Percentiles rank a stretch among this genome's conserved stretches.
Evolutionary conservation across 2,329 filamentous ascomycete species (phyloP).

Genomic region (Fusarium sp.): DNA sequence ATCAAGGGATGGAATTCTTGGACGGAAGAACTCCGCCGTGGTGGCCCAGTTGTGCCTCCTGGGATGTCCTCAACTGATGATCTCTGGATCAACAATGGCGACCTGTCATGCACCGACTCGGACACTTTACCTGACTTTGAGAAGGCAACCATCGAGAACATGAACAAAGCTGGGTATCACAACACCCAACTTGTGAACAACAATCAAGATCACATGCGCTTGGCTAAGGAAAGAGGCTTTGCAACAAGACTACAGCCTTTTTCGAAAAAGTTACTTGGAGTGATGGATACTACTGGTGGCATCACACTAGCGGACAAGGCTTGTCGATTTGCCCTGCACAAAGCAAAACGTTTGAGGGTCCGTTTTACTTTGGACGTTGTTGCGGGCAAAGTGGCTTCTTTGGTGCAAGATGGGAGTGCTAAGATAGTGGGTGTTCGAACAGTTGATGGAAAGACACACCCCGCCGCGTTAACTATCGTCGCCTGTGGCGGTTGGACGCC

Average conservation of each 20-base stretch:
- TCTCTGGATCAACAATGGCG: not conserved
- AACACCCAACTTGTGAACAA: not conserved
- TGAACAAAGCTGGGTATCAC: not conserved
- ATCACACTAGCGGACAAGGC: constrained; percentile 2
- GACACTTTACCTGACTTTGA: not conserved
- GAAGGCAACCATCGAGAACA: not conserved
- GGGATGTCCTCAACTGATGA: not conserved
- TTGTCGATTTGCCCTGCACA: constrained; percentile 4
- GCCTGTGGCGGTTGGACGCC: constrained; percentile 11
- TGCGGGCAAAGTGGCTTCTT: not conserved
- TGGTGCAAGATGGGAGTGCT: not conserved
- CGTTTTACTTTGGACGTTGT: not conserved
- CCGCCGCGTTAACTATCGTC: not conserved
- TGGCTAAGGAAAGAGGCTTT: not conserved
- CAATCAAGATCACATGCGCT: not conserved
- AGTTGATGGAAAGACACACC: not conserved
- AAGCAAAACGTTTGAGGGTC: not conserved
- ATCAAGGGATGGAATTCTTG: not conserved
- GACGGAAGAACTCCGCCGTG: not conserved
- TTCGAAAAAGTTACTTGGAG: not conserved
- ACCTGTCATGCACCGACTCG: not conserved
- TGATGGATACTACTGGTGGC: not conserved
- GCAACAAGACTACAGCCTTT: not conserved
- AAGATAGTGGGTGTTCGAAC: not conserved
- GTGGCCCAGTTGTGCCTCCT: not conserved